phyloP scores from a whole-genome alignment of 2,329 filamentous ascomycete genomes.

The Clonostachys rosea region DNA sequence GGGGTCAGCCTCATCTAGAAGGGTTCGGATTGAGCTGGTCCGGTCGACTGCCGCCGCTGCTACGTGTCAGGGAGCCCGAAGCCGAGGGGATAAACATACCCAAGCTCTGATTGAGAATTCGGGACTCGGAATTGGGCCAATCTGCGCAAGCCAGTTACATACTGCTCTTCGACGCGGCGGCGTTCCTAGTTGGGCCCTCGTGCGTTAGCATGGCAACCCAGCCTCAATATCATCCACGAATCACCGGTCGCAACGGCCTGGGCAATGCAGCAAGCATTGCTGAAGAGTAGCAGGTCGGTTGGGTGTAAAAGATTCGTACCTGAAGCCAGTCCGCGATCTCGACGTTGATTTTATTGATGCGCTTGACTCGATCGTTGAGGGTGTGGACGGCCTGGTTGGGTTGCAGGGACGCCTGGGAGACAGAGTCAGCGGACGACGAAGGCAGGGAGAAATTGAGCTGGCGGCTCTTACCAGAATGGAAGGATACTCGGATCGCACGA shows the following conservation, averaged over 20 bases:
- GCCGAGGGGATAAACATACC: slow-evolving; percentile 51
- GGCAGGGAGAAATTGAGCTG: neutral
- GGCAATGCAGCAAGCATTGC: no score
- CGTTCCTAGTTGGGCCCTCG: slow-evolving; percentile 64
- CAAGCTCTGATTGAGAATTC: slow-evolving; percentile 75
- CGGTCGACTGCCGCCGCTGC: neutral
- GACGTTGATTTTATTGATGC: slow-evolving; percentile 79
- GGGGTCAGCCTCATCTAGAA: slow-evolving; percentile 7
- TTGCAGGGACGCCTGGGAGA: slow-evolving; percentile 66
- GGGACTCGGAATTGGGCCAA: slow-evolving; percentile 70
- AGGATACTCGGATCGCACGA: slow-evolving; percentile 87
- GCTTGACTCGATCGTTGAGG: slow-evolving; percentile 81
- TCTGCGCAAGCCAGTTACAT: slow-evolving; percentile 77
- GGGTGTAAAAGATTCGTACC: slow-evolving; percentile 45
- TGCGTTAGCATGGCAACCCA: neutral
- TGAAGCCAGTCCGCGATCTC: slow-evolving; percentile 97
- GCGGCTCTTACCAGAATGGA: slow-evolving; percentile 74
- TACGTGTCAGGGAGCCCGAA: neutral
- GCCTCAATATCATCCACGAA: neutral
- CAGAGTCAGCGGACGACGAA: neutral
- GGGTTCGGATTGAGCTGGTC: neutral
- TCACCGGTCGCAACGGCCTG: no score
- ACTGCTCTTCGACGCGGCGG: slow-evolving; percentile 84
- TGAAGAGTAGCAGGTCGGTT: neutral
- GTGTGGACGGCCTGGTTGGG: slow-evolving; percentile 77